Conservation (phyloP, 2,329 filamentous ascomycete species). For the Aschersonia sp. region DNA sequence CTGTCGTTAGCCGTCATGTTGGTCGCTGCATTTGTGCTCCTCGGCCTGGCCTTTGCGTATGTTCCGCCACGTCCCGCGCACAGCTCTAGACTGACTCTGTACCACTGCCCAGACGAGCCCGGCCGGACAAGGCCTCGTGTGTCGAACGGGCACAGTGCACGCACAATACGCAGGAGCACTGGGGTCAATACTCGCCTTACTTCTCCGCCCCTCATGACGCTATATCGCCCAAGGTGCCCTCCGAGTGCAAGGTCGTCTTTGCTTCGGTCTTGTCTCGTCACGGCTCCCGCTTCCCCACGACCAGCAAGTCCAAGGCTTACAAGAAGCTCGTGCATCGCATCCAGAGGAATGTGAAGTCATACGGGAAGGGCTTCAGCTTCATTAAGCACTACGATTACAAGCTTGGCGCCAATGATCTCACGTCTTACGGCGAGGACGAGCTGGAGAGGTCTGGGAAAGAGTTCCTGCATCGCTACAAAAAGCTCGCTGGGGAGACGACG, state of each 20-base stretch:
- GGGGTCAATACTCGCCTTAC: slow-evolving; percentile 83
- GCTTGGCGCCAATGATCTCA: slow-evolving; percentile 56
- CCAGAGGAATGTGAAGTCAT: slow-evolving; percentile 39
- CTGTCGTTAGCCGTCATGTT: slow-evolving; percentile 7
- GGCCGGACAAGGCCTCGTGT: slow-evolving; percentile 1
- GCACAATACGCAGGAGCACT: slow-evolving; percentile 47
- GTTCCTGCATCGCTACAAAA: slow-evolving; percentile 60
- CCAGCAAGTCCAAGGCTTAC: slow-evolving; percentile 51
- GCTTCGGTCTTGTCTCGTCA: slow-evolving; percentile 73
- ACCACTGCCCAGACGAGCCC: slow-evolving; percentile 3
- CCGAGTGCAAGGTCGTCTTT: slow-evolving; percentile 62
- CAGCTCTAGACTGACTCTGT: neutral
- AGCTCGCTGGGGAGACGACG: slow-evolving; percentile 33
- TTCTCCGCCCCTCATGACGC: slow-evolving; percentile 55
- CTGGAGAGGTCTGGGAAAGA: slow-evolving; percentile 62
- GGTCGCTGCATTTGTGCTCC: slow-evolving; percentile 5
- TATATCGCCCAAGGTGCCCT: slow-evolving; percentile 44
- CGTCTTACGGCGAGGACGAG: slow-evolving; percentile 49
- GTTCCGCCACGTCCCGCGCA: neutral
- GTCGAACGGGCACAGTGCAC: slow-evolving; percentile 29
- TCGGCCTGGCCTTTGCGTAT: slow-evolving; percentile 8
- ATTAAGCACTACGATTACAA: slow-evolving; percentile 57
- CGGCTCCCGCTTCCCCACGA: slow-evolving; percentile 69
- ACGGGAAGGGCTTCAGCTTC: slow-evolving; percentile 52
- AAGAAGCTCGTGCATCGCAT: slow-evolving; percentile 49